Evolutionary conservation across 371 early-diverging fungal species (phyloP).

Genomic region (Fennellomyces sp.): DNA sequence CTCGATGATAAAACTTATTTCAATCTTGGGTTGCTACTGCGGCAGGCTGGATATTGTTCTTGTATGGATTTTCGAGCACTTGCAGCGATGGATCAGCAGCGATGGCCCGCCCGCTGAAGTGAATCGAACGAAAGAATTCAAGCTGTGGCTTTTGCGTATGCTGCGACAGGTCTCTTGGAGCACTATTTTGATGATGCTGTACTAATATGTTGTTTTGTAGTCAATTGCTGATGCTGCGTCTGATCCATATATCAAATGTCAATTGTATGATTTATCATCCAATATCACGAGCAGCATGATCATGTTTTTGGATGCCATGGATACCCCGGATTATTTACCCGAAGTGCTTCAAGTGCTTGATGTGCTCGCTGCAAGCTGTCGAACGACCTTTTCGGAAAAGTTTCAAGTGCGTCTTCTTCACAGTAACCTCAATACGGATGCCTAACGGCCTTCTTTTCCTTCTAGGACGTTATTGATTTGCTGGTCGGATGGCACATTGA

Average conservation of each 20-base stretch:
- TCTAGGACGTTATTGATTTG: conserved; percentile 64
- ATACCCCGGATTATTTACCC: conserved; percentile 36
- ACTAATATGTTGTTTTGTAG: not conserved
- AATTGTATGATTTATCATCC: conserved; percentile 11
- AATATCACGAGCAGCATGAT: conserved; percentile 22
- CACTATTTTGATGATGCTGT: no score
- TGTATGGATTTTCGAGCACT: conserved; percentile 20
- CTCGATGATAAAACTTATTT: conserved; percentile 10
- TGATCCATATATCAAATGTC: conserved; percentile 11
- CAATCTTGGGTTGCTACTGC: conserved; percentile 27
- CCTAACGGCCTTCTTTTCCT: no score
- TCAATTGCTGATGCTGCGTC: conserved; percentile 7
- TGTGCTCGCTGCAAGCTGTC: conserved; percentile 26
- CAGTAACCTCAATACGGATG: no score
- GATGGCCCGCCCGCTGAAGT: not conserved
- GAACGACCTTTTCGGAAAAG: conserved; percentile 28
- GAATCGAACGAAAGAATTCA: conserved; percentile 11
- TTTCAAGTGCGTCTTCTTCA: conserved; percentile 38
- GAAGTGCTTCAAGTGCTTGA: conserved; percentile 25
- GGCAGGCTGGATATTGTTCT: conserved; percentile 35
- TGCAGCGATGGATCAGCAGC: conserved; percentile 8
- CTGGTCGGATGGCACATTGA: conserved; percentile 77
- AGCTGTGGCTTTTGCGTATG: conserved; percentile 15
- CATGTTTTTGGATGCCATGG: conserved; percentile 44
- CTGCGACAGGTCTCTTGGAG: conserved; percentile 16